Base-by-base conservation (phyloP, 305 asterid genomes). In the Fraxinus latifolia region DNA sequence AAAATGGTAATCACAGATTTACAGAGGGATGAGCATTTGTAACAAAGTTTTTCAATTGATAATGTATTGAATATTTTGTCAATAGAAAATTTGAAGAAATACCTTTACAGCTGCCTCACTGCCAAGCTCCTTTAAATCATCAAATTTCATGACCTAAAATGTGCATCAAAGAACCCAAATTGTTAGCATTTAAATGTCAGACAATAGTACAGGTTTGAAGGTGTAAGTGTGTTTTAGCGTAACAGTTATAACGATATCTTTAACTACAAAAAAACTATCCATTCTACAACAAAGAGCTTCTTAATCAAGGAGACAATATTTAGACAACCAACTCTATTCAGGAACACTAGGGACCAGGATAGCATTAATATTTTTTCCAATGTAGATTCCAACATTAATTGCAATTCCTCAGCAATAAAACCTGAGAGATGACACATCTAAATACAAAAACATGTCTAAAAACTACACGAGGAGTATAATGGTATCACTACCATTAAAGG, bases 71-170 rank as follows among this genome's bases (percentile, higher is more conserved):
- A 70, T 67, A 67, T 42, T 55, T 82, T 62, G 74, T 73, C 62
- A 80, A 74, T 25, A 58, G 75, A 11, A 29, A 55, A 27, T 76
- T 17, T 27, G 29, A 42, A 31, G 36, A 74, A 83, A 73, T 92
- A 94, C 99, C 99, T 96, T 96, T 67, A 93, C 97, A 11, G 97
- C 97, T 4, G 97, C 33, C 88, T 96, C 99, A 80, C 84, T 89
- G 27, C 95, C 98, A 2, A 91, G 92, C 87, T 92, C 97, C 93
- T 96, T 93, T 44, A 96, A 89, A 88, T 96, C 99, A 77, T 93
- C 98, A 85, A 93, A 96, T 88, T 96, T 96, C 99, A 94, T 96
- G 60, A 96, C 99, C 99, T 96, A 82, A 76, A 84, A 78, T 39
- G 65, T 53, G 53, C 75, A 76, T 75, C 78, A 72, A 21, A 78